Evolutionary conservation across 192 early-diverging fungal genomes (phyloP).

Genomic region (Umbelopsis sp.): DNA sequence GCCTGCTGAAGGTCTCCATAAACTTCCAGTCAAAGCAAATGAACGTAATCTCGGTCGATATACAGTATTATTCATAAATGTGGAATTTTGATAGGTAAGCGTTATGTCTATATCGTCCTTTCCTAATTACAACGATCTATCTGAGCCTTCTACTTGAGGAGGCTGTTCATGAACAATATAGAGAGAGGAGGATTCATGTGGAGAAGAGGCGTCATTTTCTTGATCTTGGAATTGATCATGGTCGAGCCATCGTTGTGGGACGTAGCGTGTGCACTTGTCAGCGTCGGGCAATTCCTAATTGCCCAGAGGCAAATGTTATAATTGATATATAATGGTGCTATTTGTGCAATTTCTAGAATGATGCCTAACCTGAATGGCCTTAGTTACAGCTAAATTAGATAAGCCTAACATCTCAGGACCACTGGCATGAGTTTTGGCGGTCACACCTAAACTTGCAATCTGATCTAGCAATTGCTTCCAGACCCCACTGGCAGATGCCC

Average conservation of each 20-base stretch:
- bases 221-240: not conserved
- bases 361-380: slow-evolving; percentile 65
- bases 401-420: slow-evolving; percentile 74
- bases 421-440: slow-evolving; percentile 70
- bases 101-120: not conserved
- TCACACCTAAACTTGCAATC: slow-evolving; percentile 59
- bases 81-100: not conserved
- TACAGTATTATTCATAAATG: not conserved
- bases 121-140: not conserved
- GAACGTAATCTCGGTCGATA: no score
- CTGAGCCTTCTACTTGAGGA: not conserved
- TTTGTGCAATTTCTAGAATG: not conserved
- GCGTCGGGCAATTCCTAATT: slow-evolving; percentile 31
- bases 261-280: slow-evolving; percentile 33
- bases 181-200: not conserved
- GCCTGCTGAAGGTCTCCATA: no score
- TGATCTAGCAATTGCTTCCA: slow-evolving; percentile 69
- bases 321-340: not conserved
- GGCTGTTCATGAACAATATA: slow-evolving; percentile 1
- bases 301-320: not conserved
- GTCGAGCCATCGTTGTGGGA: slow-evolving; percentile 30
- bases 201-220: not conserved
- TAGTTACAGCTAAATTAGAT: slow-evolving; percentile 67
- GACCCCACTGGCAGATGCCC: slow-evolving; percentile 68
- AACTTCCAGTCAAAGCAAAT: no score